Conservation (phyloP, 78 protist genomes). For the Protostelium mycophagum region DNA sequence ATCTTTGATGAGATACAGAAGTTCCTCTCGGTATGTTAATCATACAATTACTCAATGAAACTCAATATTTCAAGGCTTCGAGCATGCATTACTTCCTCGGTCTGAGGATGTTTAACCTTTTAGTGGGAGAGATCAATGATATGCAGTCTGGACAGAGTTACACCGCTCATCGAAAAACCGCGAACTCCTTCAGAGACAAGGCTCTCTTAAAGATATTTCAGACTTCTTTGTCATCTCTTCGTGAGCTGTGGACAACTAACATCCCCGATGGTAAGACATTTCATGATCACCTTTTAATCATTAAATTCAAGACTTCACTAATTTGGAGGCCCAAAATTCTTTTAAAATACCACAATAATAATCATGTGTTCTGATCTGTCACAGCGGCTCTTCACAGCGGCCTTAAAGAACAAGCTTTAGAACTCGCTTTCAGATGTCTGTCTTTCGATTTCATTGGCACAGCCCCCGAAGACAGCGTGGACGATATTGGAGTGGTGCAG, state of each 20-base stretch:
- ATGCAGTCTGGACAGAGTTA: neutral
- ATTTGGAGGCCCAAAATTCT: neutral
- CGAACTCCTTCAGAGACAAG: neutral
- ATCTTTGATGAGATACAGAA: neutral
- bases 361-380: too few species aligned
- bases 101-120: neutral
- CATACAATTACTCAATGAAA: too few species aligned
- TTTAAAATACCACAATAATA: too few species aligned
- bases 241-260: neutral
- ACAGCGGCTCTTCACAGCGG: neutral
- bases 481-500: constrained; percentile 47
- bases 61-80: neutral
- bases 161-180: neutral
- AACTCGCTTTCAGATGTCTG: constrained; percentile 16
- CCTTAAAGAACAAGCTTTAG: neutral
- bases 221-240: neutral
- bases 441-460: constrained; percentile 41
- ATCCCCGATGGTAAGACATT: neutral
- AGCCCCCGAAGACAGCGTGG: constrained; percentile 24
- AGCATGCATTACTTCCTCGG: neutral
- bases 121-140: neutral
- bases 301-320: neutral
- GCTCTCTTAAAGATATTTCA: neutral
- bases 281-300: neutral
- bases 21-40: neutral